Evolutionary conservation across 2,329 filamentous ascomycete genomes (phyloP).

Genomic region (Capronia americana): DNA sequence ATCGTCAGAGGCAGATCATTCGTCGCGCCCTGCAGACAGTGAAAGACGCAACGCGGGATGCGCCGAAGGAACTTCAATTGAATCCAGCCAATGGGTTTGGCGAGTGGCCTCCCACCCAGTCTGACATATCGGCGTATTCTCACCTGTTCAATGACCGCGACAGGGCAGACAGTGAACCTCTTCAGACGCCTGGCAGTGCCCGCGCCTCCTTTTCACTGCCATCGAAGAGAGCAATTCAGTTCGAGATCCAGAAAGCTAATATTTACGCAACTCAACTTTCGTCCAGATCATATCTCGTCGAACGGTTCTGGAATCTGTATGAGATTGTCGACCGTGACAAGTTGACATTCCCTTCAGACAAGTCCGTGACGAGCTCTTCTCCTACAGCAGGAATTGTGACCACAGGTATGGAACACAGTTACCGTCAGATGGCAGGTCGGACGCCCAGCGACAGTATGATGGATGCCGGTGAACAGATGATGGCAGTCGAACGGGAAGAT

Average conservation of each 20-base stretch:
- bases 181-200: slow-evolving; percentile 20
- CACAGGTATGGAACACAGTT: slow-evolving; percentile 35
- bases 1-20: slow-evolving; percentile 75
- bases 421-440: slow-evolving; percentile 30
- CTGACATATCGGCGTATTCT: slow-evolving; percentile 37
- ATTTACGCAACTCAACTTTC: slow-evolving; percentile 82
- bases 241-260: slow-evolving; percentile 91
- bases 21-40: slow-evolving; percentile 73
- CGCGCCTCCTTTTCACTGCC: slow-evolving; percentile 34
- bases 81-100: slow-evolving; percentile 37
- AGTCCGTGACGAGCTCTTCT: slow-evolving; percentile 33
- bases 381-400: slow-evolving; percentile 35
- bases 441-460: slow-evolving; percentile 40
- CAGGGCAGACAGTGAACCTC: slow-evolving; percentile 24
- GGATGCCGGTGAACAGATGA: slow-evolving; percentile 52
- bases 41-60: slow-evolving; percentile 69
- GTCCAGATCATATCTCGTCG: slow-evolving; percentile 82
- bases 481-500: slow-evolving; percentile 77
- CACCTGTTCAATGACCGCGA: slow-evolving; percentile 37
- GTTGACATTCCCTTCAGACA: slow-evolving; percentile 31
- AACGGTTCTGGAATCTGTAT: slow-evolving; percentile 80
- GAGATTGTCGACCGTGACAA: slow-evolving; percentile 63
- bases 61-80: slow-evolving; percentile 68
- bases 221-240: slow-evolving; percentile 62
- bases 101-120: slow-evolving; percentile 39